Base-by-base conservation (phyloP, 106 monocot genomes). In the Phalaenopsis aphrodite region DNA sequence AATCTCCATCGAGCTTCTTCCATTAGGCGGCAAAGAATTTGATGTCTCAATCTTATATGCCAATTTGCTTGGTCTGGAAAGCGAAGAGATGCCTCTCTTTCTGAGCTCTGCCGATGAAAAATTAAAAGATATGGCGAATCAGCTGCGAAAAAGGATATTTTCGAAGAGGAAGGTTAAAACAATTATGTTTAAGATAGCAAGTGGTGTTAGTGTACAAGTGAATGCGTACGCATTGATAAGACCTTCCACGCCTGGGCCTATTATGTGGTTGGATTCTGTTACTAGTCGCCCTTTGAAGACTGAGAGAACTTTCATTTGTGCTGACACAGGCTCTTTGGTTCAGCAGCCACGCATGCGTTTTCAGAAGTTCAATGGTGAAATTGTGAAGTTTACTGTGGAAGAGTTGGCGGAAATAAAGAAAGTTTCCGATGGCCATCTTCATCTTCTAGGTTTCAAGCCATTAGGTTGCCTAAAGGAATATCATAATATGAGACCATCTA, bases 401-500 rank as follows among this genome's bases (percentile, higher is more conserved):
- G 94, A 97, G 81, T 72, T 97, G 18, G 89, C 94, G 83, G 77
- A 86, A 71, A 67, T 97, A 75, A 97, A 97, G 83, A 97, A 83
- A 79, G 78, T 94, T 79, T 87, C 90, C 78, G 82, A 77, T 79
- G 80, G 78, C 12, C 84, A 92, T 80, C 92, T 97, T 69, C 84
- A 86, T 19, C 94, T 97, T 81, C 79, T 97, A 79, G 96, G 96
- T 58, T 97, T 97, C 83, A 97, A 97, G 84, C 88, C 96, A 71
- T 80, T 97, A 79, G 83, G 85, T 78, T 94, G 81, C 80, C 85
- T 97, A 42, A 92, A 92, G 78, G 96, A 94, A 76, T 97, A 97
- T 78, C 96, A 97, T 82, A 97, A 97, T 79, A 84, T 97, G 80
- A 91, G 82, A 83, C 96, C 96, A 75, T 94, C 96, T 52, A 94